Conservation (phyloP, 1,284 basidiomycete species). For the Grifola frondosa region DNA sequence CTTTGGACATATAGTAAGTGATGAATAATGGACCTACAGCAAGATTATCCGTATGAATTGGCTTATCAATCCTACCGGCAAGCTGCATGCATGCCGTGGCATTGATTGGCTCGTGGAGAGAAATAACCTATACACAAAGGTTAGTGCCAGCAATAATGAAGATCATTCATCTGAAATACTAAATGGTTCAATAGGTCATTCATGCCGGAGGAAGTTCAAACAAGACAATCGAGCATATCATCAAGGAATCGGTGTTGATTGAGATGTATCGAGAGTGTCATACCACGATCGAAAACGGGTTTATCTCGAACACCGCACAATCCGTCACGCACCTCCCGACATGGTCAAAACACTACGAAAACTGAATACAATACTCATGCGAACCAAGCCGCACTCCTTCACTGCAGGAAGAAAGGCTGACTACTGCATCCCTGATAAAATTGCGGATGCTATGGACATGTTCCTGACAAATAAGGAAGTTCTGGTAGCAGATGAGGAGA, state of each 20-base stretch:
- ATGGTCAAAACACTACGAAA: slow-evolving; percentile 29
- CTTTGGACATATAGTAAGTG: neutral
- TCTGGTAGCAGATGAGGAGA: neutral
- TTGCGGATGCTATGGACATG: neutral
- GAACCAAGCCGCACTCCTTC: neutral
- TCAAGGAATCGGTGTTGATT: slow-evolving; percentile 34
- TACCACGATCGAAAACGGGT: slow-evolving; percentile 28
- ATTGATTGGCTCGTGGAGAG: slow-evolving; percentile 28
- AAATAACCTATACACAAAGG: slow-evolving; percentile 26
- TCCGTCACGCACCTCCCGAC: slow-evolving; percentile 25
- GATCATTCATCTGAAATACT: too few species aligned
- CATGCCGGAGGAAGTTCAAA: slow-evolving; percentile 23
- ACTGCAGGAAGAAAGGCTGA: neutral
- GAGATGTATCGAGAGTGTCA: slow-evolving; percentile 26
- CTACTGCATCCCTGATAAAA: neutral
- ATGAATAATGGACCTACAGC: neutral
- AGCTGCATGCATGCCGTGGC: slow-evolving; percentile 16
- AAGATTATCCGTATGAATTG: slow-evolving; percentile 21
- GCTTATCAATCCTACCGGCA: slow-evolving; percentile 26
- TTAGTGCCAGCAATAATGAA: too few species aligned
- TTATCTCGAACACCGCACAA: slow-evolving; percentile 27
- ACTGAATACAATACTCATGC: slow-evolving; percentile 14
- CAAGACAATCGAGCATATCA: slow-evolving; percentile 26
- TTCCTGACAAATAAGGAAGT: neutral
- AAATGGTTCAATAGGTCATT: neutral